Base-by-base conservation (phyloP, 495 filamentous ascomycete species). In the Penicillium herquei region DNA sequence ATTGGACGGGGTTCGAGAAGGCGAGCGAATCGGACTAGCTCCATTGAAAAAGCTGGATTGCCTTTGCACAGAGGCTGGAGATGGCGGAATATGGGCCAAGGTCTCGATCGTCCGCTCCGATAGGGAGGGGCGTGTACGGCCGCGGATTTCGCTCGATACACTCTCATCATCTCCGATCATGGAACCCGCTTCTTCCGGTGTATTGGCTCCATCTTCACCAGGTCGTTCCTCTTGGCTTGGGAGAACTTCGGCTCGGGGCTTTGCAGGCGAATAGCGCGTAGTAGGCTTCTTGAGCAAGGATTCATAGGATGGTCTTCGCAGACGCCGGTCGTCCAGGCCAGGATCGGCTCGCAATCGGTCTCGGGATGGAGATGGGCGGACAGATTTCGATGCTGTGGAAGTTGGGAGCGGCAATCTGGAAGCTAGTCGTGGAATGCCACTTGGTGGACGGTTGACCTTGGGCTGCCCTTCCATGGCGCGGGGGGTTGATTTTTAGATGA, bases 61-160 rank as follows among this genome's bases (percentile, higher is more conserved):
- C 53, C 84, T 71, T 54, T 78, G 72, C 9, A 67, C 64, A n/a
- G 81, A 71, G 2, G 77, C 80, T 7, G 87, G 87, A 14, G 87
- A 87, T 2, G 84, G 77, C 3, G 87, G 83, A 17, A 89, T 77
- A 44, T 79, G 75, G 31, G 86, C 75, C 11, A 90, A 68, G 0
- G 84, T 87, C 56, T 88, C 85, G 34, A 87, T 82, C 10, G 87
- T 87, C 39, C 87, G 73, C 47, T 90, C 87, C 12, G 84, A 86
- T 18, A 90, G 68, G 1, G 87, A 89, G 18, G 83, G 81, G 30
- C 69, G 57, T 16, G 63, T 49, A 61, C 74, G 67, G 40, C 72
- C 67, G 41, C 77, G 71, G 21, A 49, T 30, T 45, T 77, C 72
- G 17, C 60, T 51, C 4, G 49, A n/a, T 11, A 47, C 52, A 16